Conservation (phyloP, 768 basidiomycete genomes). For the Boletus vinaceobasis region DNA sequence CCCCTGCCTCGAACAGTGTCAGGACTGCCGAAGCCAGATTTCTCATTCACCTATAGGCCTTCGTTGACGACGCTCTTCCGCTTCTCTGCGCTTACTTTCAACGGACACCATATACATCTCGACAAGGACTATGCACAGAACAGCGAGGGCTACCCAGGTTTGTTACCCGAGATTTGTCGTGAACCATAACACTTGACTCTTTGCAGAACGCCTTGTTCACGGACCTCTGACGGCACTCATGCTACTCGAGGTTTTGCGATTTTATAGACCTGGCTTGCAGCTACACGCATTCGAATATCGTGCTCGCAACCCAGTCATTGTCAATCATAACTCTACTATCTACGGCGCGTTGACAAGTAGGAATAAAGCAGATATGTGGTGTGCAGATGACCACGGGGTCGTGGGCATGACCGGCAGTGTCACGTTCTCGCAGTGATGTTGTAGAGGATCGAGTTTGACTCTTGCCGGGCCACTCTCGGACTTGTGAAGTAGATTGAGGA, state of each 20-base stretch:
- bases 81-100: constrained; percentile 84
- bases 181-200: background rate
- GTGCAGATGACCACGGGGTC: constrained; percentile 51
- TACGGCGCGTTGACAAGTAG: constrained; percentile 40
- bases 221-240: constrained; percentile 80
- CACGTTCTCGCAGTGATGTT: constrained; percentile 18
- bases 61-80: constrained; percentile 74
- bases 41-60: constrained; percentile 66
- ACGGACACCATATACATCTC: constrained; percentile 81
- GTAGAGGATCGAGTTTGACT: background rate
- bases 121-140: constrained; percentile 68
- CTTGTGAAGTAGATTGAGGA: too few species aligned
- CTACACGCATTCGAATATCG: constrained; percentile 63
- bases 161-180: background rate
- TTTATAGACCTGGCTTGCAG: constrained; percentile 45
- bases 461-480: background rate
- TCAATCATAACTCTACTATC: constrained; percentile 47
- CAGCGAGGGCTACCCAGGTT: constrained; percentile 72
- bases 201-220: constrained; percentile 75
- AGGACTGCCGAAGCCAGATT: constrained; percentile 49
- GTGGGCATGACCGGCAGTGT: constrained; percentile 68
- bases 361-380: constrained; percentile 51
- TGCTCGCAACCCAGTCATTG: constrained; percentile 62
- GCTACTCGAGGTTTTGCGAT: constrained; percentile 59
- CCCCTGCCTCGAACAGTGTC: constrained; percentile 37